Evolutionary conservation across 148 eudicot genomes (phyloP), one percentile per base, ranked within the genome.

Genomic region (Suaeda aralocaspica): DNA sequence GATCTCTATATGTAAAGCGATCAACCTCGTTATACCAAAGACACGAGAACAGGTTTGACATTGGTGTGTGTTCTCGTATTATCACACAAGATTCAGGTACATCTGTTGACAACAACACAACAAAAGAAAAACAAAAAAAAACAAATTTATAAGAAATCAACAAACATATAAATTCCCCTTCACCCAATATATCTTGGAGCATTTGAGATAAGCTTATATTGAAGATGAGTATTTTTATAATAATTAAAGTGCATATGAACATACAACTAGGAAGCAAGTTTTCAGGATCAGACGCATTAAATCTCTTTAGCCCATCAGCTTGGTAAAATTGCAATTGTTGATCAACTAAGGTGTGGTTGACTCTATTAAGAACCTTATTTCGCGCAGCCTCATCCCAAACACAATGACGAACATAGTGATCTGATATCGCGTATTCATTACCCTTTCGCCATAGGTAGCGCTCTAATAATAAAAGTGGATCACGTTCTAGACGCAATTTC

Each of bases 21-120:
- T 94, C 98, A 59, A 94, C 98, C 82, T 94, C 98, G 64, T 89
- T 94, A 72, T 84, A 94, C 98, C 98, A 94, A 63, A 94, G 92
- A 85, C 98, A 94, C 18, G 97, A 94, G 57, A 94, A 94, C 77
- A 94, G 79, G 79, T 94, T 94, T 25, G 98, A 91, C 98, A 94
- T 91, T 74, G 98, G 97, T 57, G 98, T 91, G 80, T 94, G 98
- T 5, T 96, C 98, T 82, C 98, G 82, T 61, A 94, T 86, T 77
- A 94, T 94, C 60, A 94, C 78, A 77, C 91, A 89, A 29, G 97
- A 96, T 87, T 94, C 98, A 57, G 98, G 98, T 79, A 94, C 98
- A 91, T 94, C 98, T 94, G 87, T 74, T 67, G 76, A 60, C 41
- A 16, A 12, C 12, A 12, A 45, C 9, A 45, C 15, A 45, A 2